Percentiles rank a stretch among this genome's conserved stretches.
These are phyloP conservation scores for Phytophthora pistaciae DNA, from an alignment of 352 stramenopile species.

Conservation along the genomic window DNA sequence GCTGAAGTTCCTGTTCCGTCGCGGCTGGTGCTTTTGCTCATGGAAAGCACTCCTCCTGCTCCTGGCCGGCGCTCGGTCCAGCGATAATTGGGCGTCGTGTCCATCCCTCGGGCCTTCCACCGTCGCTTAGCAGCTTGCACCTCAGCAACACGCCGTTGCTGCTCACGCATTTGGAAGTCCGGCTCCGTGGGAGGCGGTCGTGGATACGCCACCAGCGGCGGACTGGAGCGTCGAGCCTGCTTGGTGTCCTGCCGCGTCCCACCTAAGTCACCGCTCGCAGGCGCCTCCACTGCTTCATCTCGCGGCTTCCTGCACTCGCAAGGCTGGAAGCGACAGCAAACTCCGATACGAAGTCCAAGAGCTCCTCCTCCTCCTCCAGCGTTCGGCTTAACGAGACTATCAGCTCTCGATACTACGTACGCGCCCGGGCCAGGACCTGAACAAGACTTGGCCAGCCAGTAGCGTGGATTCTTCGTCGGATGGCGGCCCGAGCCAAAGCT, in stretches of 20 bases:
- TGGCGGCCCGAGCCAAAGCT: slow-evolving; percentile 35
- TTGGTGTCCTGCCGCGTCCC: slow-evolving; percentile 17
- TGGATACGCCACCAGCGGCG: slow-evolving; percentile 23
- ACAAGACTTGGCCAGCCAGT: slow-evolving; percentile 17
- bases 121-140: slow-evolving; percentile 29
- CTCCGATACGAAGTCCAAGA: slow-evolving; percentile 20
- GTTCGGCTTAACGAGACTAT: slow-evolving; percentile 29
- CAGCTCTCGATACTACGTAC: slow-evolving; percentile 35
- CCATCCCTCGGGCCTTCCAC: slow-evolving; percentile 30
- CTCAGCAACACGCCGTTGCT: slow-evolving; percentile 32
- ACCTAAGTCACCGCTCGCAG: neutral
- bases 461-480: slow-evolving; percentile 13
- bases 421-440: slow-evolving; percentile 34
- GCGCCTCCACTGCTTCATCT: slow-evolving; percentile 1
- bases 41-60: slow-evolving; percentile 27
- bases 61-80: slow-evolving; percentile 40
- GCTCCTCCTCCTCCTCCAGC: slow-evolving; percentile 21
- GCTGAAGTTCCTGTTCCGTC: slow-evolving; percentile 23
- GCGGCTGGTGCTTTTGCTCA: slow-evolving; percentile 29
- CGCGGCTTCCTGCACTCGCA: slow-evolving; percentile 28
- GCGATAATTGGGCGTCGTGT: slow-evolving; percentile 29
- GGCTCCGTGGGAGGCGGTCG: slow-evolving; percentile 6
- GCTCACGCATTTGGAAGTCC: slow-evolving; percentile 39
- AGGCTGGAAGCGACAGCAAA: slow-evolving; percentile 35
- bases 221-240: slow-evolving; percentile 27